Evolutionary conservation across 768 basidiomycete species (phyloP), one percentile per base, ranked within the genome.

Genomic region (Pleurotus tuoliensis): DNA sequence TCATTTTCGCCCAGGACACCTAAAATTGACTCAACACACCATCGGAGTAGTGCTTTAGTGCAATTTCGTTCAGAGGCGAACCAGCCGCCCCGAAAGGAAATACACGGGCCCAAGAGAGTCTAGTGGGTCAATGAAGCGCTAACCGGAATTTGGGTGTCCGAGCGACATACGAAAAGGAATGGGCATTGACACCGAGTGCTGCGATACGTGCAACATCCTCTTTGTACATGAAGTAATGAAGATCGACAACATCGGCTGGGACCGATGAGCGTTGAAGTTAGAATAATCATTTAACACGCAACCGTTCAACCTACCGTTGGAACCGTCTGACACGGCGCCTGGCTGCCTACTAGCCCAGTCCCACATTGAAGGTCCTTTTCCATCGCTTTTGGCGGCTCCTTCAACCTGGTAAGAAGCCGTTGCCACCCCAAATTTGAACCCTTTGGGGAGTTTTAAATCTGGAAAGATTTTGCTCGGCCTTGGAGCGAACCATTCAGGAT

Each of bases 381-480:
- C 79, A 55, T 79, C 81, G 58, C 71, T 72, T 63, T 79, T 77
- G 13, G 68, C 75, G 5, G 79, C 79, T 5, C 81, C 81, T 68
- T 81, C 80, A 22, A 80, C 79, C 59, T 81, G 80, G 60, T 78
- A 80, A 5, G 81, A 76, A 20, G 79, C 78, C 0, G 80, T 81
- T 4, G 78, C 78, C 9, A 80, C 79, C 24, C 81, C 81, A 59
- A 80, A 80, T 44, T 75, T 69, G 66, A 82, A 81, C 1, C 71
- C 76, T 18, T 72, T 64, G 0, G 81, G 81, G 13, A 81, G 69
- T 53, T 73, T 77, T 52, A 78, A 66, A 24, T 73, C 64, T 2
- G 77, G 74, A 27, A 81, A 65, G 27, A 81, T 70, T 50, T 76
- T 67, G 47, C 73, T 71, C 1, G 80, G 79, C 3, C 65, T 60